Base-by-base conservation (phyloP, 75 land plant species). In the Sequoiadendron giganteum region DNA sequence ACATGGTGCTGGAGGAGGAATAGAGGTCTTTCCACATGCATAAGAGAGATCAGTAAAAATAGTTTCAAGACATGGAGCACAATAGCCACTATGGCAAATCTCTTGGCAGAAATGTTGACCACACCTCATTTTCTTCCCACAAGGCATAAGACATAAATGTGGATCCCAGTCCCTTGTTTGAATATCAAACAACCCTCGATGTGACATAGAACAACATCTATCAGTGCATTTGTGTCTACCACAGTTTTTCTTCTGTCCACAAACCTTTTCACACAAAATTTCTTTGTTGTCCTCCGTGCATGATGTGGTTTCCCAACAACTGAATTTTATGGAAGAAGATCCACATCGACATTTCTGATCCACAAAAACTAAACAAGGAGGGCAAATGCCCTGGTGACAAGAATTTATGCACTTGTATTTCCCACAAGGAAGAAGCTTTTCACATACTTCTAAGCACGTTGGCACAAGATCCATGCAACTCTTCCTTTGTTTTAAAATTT, bases 1-100 rank as follows among this genome's bases (percentile, higher is more conserved):
- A 91, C 99, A 98, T 34, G 99, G 96, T 68, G 93, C 91, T 25
- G 99, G 99, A 58, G 99, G 99, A 40, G 99, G 99, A 58, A 98
- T 93, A 30, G 94, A 93, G 34, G 99, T 96, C 91, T 88, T 94
- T 25, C 99, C 99, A 92, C 99, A 98, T 15, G 99, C 97, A 92
- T 99, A 98, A 3, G 96, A 90, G 81, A 98, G 91, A 79, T 98
- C 99, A 34, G 94, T 94, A 86, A 98, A 98, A 43, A 93, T 95
- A 21, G 99, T 96, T 86, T 95, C 97, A 52, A 96, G 91, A 87
- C 99, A 98, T 16, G 99, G 97, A 80, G 95, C 96, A 85, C 99
- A 98, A 85, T 98, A 94, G 32, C 99, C 99, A 85, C 94, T 92
- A 84, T 98, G 99, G 85, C 99, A 98, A 13, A 95, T 93, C 40